Evolutionary conservation across 1,284 basidiomycete species (phyloP), one percentile per base, ranked within the genome.

Genomic region (Ganoderma boninense): DNA sequence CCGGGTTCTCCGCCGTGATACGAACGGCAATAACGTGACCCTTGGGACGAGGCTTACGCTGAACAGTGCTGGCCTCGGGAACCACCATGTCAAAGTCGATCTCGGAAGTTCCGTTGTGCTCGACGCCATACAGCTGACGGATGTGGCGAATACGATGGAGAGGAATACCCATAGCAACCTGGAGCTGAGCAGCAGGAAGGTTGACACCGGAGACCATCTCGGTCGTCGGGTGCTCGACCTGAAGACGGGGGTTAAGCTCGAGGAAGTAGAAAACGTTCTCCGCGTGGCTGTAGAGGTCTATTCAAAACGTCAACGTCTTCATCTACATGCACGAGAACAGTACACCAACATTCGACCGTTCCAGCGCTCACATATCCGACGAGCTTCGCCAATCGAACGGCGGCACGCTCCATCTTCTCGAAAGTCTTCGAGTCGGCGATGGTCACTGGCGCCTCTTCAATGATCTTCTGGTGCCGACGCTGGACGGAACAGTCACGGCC

Each of bases 131-230:
- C 54, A 99, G 89, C 72, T 95, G 95, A 73, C 98, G 94, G 79
- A 99, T 99, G 80, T 99, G 96, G 56, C 95, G 92, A 76, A 99
- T 98, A 71, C 95, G 92, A 83, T 99, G 95, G 56, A 99, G 88
- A 49, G 98, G 97, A 70, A 99, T 90, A 85, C 98, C 98, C 98
- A 99, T 99, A 49, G 98, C 96, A 73, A 99, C 88, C 82, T 99
- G 97, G 61, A 99, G 90, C 83, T 99, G 98, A 29, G 97, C 95
- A 66, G 97, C 97, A 32, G 98, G 98, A 69, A 99, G 91, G 83
- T 99, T 99, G 82, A 99, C 97, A 26, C 98, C 97, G 10, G 95
- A 94, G 43, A 99, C 98, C 97, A 99, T 99, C 84, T 99, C 98
- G 35, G 98, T 99, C 23, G 98, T 99, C 23, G 98, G 98, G 81